These are phyloP conservation scores for Dendrocalamus latiflorus DNA, from an alignment of 202 grass and related monocot genomes.

Conservation along the genomic window DNA sequence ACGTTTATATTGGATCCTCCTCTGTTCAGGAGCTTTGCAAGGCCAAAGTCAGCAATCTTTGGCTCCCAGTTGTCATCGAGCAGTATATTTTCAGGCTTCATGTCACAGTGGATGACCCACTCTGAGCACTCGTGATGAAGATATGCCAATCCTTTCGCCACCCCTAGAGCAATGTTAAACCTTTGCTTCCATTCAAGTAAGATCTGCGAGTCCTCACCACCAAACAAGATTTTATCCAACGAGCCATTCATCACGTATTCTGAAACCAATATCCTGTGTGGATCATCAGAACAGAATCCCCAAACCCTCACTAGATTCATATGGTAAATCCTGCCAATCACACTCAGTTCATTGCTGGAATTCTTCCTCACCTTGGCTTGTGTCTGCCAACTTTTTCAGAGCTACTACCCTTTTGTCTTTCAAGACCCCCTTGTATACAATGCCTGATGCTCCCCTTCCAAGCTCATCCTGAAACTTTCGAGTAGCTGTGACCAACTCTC, in stretches of 20 bases:
- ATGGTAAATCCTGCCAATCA: constrained; percentile 53
- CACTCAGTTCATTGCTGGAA: constrained; percentile 51
- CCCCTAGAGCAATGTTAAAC: constrained; percentile 51
- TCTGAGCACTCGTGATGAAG: constrained; percentile 65
- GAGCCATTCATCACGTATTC: constrained; percentile 59
- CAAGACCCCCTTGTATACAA: constrained; percentile 48
- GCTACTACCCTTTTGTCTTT: constrained; percentile 41
- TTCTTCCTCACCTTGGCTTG: constrained; percentile 43
- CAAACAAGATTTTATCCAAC: constrained; percentile 44
- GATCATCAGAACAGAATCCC: constrained; percentile 52
- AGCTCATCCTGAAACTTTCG: too few relatives aligned
- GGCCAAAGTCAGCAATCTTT: constrained; percentile 51
- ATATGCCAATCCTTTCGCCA: constrained; percentile 53
- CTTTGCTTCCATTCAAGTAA: constrained; percentile 51
- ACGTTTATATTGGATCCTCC: constrained; percentile 25
- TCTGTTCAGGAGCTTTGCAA: constrained; percentile 47
- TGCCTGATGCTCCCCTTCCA: constrained; percentile 41
- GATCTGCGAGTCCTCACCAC: background rate
- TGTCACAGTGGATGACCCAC: constrained; percentile 62
- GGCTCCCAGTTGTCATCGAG: constrained; percentile 39
- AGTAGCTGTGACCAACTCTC: too few relatives aligned
- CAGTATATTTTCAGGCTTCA: constrained; percentile 63
- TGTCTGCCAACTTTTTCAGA: constrained; percentile 38
- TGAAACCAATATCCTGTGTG: constrained; percentile 44
- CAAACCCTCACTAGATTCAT: constrained; percentile 60